Conservation (phyloP, 805 yeast genomes). For the Clavispora asparagi region DNA sequence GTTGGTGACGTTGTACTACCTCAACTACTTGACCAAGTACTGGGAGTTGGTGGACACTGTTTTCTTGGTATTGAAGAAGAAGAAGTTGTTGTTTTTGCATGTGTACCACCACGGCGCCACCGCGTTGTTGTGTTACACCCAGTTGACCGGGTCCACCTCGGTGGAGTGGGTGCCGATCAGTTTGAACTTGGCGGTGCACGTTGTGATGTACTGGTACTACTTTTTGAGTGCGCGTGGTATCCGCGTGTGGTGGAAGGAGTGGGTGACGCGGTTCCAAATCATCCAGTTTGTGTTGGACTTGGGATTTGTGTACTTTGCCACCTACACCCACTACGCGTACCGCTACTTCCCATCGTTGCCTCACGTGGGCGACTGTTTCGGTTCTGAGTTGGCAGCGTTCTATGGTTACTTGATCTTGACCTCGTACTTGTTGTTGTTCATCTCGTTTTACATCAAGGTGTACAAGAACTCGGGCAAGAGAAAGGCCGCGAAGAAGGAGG, state of each 20-base stretch:
- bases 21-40: slow-evolving; percentile 87
- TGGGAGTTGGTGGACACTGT: slow-evolving; percentile 87
- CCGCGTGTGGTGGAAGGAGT: slow-evolving; percentile 98
- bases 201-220: slow-evolving; percentile 97
- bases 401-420: slow-evolving; percentile 86
- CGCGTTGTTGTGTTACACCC: slow-evolving; percentile 89
- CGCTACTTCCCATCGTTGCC: slow-evolving; percentile 64
- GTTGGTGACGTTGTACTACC: slow-evolving; percentile 78
- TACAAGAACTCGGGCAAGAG: slow-evolving; percentile 51
- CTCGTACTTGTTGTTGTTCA: slow-evolving; percentile 83
- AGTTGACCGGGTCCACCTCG: slow-evolving; percentile 82
- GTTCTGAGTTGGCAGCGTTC: slow-evolving; percentile 89
- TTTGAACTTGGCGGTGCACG: slow-evolving; percentile 87
- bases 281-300: slow-evolving; percentile 88
- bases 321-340: slow-evolving; percentile 82
- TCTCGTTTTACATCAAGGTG: slow-evolving; percentile 85
- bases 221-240: slow-evolving; percentile 89
- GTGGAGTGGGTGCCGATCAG: slow-evolving; percentile 94
- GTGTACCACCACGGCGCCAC: slow-evolving; percentile 99
- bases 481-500: slow-evolving; percentile 12
- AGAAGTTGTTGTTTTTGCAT: slow-evolving; percentile 87
- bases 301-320: slow-evolving; percentile 87
- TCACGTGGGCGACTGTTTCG: slow-evolving; percentile 75
- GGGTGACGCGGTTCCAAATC: slow-evolving; percentile 97
- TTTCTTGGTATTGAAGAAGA: slow-evolving; percentile 85